These are phyloP conservation scores for Zasmidium citrigriseum DNA, from an alignment of 2,329 filamentous ascomycete species.

Conservation along the genomic window DNA sequence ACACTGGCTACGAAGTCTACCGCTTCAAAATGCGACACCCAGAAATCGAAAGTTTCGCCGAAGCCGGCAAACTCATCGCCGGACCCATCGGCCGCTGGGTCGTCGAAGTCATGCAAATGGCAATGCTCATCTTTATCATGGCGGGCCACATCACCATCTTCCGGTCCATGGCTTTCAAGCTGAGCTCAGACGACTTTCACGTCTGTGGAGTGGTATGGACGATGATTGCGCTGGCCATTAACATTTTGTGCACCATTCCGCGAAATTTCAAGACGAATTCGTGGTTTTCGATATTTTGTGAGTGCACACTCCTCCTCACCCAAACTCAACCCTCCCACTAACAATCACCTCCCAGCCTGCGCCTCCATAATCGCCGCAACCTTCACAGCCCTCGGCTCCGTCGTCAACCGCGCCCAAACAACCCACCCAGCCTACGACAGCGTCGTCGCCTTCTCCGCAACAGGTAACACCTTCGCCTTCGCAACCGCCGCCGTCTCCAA, in stretches of 20 bases:
- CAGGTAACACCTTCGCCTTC: not conserved
- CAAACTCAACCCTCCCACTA: slow-evolving; percentile 21
- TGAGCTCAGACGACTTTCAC: slow-evolving; percentile 39
- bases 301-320: slow-evolving; percentile 18
- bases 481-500: slow-evolving; percentile 57
- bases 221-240: slow-evolving; percentile 60
- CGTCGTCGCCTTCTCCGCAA: not conserved
- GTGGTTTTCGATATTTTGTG: slow-evolving; percentile 62
- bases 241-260: slow-evolving; percentile 59
- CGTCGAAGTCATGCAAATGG: slow-evolving; percentile 60
- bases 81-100: slow-evolving; percentile 64
- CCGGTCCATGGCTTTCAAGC: slow-evolving; percentile 66
- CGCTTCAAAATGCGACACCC: slow-evolving; percentile 60
- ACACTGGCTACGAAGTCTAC: slow-evolving; percentile 61
- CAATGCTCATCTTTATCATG: slow-evolving; percentile 70
- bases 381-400: slow-evolving; percentile 61
- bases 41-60: slow-evolving; percentile 65
- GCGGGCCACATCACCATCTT: slow-evolving; percentile 73
- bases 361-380: slow-evolving; percentile 65
- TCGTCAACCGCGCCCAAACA: slow-evolving; percentile 33
- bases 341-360: slow-evolving; percentile 50
- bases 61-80: slow-evolving; percentile 64
- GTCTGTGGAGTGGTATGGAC: slow-evolving; percentile 58
- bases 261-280: slow-evolving; percentile 64
- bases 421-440: not conserved